Conservation (phyloP, 2,329 filamentous ascomycete species). For the Pseudocercospora musae region DNA sequence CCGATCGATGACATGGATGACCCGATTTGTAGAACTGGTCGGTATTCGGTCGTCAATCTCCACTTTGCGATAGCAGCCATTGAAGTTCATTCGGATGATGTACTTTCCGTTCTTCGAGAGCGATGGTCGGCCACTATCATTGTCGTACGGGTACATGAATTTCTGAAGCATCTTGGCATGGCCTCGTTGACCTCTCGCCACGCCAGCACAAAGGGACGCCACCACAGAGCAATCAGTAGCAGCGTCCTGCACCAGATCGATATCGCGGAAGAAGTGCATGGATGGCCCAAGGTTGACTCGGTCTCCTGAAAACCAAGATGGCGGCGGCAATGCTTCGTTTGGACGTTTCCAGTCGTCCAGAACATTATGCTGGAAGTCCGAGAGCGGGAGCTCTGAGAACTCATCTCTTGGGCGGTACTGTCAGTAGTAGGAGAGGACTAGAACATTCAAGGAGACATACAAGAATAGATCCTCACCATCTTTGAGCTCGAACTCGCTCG, state of each 20-base stretch:
- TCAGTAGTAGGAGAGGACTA: slow-evolving; percentile 15
- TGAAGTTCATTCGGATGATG: slow-evolving; percentile 89
- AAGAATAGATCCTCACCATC: slow-evolving; percentile 56
- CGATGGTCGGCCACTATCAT: slow-evolving; percentile 53
- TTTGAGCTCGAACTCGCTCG: slow-evolving; percentile 59
- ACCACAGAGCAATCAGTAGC: slow-evolving; percentile 97
- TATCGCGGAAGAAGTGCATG: slow-evolving; percentile 57
- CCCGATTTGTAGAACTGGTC: slow-evolving; percentile 67
- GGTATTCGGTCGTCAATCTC: slow-evolving; percentile 87
- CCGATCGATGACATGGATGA: slow-evolving; percentile 83
- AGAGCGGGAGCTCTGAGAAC: slow-evolving; percentile 65
- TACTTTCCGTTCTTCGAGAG: slow-evolving; percentile 83
- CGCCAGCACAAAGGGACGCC: slow-evolving; percentile 83
- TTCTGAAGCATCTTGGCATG: slow-evolving; percentile 69
- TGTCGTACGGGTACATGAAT: slow-evolving; percentile 73
- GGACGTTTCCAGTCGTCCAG: slow-evolving; percentile 83
- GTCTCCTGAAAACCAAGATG: slow-evolving; percentile 37
- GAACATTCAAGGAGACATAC: slow-evolving; percentile 48
- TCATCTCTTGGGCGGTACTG: slow-evolving; percentile 52
- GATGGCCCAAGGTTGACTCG: slow-evolving; percentile 41
- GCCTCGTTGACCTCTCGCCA: slow-evolving; percentile 66
- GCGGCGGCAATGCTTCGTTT: slow-evolving; percentile 58
- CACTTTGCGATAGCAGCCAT: slow-evolving; percentile 84
- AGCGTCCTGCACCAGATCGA: slow-evolving; percentile 91
- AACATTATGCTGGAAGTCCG: slow-evolving; percentile 67